phyloP scores from a whole-genome alignment of 805 yeast genomes.

The Huiozyma sinensis region DNA sequence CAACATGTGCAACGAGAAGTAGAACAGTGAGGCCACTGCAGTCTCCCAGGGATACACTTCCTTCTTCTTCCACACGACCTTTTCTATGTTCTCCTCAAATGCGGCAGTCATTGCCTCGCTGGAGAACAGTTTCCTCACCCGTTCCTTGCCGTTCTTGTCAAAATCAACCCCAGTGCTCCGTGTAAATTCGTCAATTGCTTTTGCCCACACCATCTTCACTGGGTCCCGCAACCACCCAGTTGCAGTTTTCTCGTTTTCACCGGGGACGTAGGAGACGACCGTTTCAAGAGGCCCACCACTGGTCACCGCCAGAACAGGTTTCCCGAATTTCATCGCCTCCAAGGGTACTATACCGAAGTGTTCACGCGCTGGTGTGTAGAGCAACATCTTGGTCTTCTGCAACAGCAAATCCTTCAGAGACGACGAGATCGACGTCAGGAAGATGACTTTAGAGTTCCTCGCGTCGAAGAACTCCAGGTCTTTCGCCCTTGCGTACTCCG shows the following conservation, averaged over 20 bases:
- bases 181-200: constrained; percentile 34
- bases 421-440: constrained; percentile 72
- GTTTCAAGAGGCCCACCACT: constrained; percentile 94
- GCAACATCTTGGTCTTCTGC: constrained; percentile 42
- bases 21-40: constrained; percentile 6
- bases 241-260: constrained; percentile 28
- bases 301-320: constrained; percentile 76
- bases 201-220: constrained; percentile 43
- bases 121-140: constrained; percentile 28
- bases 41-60: constrained; percentile 25
- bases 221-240: constrained; percentile 56
- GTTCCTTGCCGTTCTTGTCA: constrained; percentile 22
- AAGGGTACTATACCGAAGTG: constrained; percentile 98
- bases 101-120: constrained; percentile 31
- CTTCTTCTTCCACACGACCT: constrained; percentile 18
- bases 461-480: constrained; percentile 14
- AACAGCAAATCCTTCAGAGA: constrained; percentile 54
- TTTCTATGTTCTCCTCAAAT: constrained; percentile 29
- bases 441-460: constrained; percentile 42
- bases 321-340: constrained; percentile 80
- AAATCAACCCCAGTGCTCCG: constrained; percentile 12
- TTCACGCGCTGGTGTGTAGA: constrained; percentile 86
- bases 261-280: constrained; percentile 24
- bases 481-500: constrained; percentile 16
- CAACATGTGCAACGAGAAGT: constrained; percentile 11